Evolutionary conservation across 1,284 basidiomycete genomes (phyloP).

Genomic region (Vanrija humicola): DNA sequence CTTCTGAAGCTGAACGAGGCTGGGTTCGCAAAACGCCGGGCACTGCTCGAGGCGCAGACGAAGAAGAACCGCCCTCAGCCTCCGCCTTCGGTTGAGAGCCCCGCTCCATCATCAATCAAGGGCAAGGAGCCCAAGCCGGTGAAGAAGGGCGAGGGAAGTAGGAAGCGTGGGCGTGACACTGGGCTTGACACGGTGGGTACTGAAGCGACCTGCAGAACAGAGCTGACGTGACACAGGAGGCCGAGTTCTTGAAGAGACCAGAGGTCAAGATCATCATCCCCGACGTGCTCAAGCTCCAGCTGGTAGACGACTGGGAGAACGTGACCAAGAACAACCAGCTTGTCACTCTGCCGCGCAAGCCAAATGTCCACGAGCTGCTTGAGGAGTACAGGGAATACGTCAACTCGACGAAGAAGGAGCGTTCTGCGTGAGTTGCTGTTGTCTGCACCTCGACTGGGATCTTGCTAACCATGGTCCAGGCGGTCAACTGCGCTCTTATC

Average conservation of each 20-base stretch:
- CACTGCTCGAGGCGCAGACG: conserved; percentile 49
- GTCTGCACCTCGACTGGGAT: not conserved
- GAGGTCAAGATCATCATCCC: conserved; percentile 90
- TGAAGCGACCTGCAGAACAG: not conserved
- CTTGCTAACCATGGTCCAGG: conserved; percentile 45
- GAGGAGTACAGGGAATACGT: conserved; percentile 71
- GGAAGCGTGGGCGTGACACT: conserved; percentile 51
- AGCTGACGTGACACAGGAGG: conserved; percentile 41
- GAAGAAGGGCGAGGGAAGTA: conserved; percentile 48
- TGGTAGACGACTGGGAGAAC: conserved; percentile 98
- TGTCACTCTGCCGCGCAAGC: conserved; percentile 76
- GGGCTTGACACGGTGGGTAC: conserved; percentile 40
- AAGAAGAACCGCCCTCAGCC: conserved; percentile 39
- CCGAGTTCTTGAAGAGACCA: conserved; percentile 63
- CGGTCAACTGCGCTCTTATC: conserved; percentile 58
- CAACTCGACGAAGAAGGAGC: conserved; percentile 50
- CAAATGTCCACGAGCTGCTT: conserved; percentile 74
- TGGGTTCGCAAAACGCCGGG: conserved; percentile 70
- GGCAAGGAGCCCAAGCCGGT: conserved; percentile 40
- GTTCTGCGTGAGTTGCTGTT: conserved; percentile 50
- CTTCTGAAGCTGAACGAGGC: conserved; percentile 83
- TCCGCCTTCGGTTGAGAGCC: conserved; percentile 14
- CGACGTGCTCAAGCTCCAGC: conserved; percentile 76
- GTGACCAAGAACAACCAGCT: conserved; percentile 95
- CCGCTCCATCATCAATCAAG: conserved; percentile 18